These are phyloP conservation scores for Neoboletus magnificus DNA, from an alignment of 768 basidiomycete genomes.

Conservation along the genomic window DNA sequence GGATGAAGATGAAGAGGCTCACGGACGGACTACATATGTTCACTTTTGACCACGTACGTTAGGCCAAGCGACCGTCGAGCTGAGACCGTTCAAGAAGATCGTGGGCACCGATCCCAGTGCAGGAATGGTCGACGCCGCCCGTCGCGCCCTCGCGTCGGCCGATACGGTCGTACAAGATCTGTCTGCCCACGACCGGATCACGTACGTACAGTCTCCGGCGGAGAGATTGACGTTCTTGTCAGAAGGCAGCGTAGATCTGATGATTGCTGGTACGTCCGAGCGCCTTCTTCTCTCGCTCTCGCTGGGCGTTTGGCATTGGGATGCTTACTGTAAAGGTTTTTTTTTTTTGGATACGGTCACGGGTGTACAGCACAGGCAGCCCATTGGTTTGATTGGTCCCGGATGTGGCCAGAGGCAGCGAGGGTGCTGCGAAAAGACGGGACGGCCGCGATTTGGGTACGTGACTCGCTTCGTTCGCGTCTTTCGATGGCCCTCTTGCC, in stretches of 20 bases:
- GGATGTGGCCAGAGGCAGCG: slow-evolving; percentile 65
- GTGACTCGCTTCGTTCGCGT: slow-evolving; percentile 11
- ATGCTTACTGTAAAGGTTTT: neutral
- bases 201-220: slow-evolving; percentile 42
- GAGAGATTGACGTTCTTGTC: slow-evolving; percentile 54
- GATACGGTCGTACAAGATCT: slow-evolving; percentile 18
- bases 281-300: too few relatives aligned
- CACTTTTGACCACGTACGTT: neutral
- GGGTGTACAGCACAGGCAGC: slow-evolving; percentile 82
- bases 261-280: slow-evolving; percentile 68
- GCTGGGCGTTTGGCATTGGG: neutral
- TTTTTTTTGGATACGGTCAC: too few relatives aligned
- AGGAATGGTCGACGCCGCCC: slow-evolving; percentile 65
- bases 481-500: too few relatives aligned
- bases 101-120: slow-evolving; percentile 71
- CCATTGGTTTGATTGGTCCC: slow-evolving; percentile 80
- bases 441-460: slow-evolving; percentile 71
- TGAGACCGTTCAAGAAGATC: slow-evolving; percentile 56
- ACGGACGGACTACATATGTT: neutral
- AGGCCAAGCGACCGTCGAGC: slow-evolving; percentile 57
- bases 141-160: slow-evolving; percentile 12
- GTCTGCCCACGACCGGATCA: too few relatives aligned
- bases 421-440: slow-evolving; percentile 59
- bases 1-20: neutral
- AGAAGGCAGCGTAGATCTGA: slow-evolving; percentile 60